Percentiles rank a stretch among this genome's conserved stretches.
Conservation (phyloP, 306 rosid species). For the Cicer bijugum region DNA sequence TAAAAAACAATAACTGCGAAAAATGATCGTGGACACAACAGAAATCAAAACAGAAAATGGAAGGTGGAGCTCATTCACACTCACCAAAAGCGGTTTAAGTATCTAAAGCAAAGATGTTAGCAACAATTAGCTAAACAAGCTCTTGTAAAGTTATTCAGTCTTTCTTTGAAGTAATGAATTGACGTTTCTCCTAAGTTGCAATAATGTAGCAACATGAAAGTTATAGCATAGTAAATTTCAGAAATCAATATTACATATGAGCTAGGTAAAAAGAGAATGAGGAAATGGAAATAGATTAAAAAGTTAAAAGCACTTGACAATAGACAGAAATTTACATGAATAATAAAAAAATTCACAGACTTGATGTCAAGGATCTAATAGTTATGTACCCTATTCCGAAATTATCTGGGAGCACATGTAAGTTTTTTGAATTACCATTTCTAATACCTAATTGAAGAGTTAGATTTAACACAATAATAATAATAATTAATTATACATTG, state of each 20-base stretch:
- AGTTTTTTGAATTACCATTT: background rate
- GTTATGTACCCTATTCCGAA: too few relatives aligned
- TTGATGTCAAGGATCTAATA: too few relatives aligned
- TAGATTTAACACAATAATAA: background rate
- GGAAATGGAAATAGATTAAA: too few relatives aligned
- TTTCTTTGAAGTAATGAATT: constrained; percentile 64
- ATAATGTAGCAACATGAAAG: constrained; percentile 64
- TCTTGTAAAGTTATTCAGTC: constrained; percentile 66
- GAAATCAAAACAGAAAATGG: background rate
- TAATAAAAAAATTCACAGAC: too few relatives aligned
- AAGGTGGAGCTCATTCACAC: background rate
- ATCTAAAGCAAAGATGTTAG: background rate
- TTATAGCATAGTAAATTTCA: constrained; percentile 32
- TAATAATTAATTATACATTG: background rate
- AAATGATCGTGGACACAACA: background rate
- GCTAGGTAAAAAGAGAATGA: background rate
- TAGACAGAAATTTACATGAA: too few relatives aligned
- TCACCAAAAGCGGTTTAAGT: background rate
- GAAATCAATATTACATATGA: background rate
- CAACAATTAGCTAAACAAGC: constrained; percentile 64
- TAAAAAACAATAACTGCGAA: constrained; percentile 19
- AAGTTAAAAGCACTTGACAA: too few relatives aligned
- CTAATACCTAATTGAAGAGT: background rate
- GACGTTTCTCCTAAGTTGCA: constrained; percentile 71
- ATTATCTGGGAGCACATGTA: too few relatives aligned